phyloP scores from a whole-genome alignment of 176 grass and related monocot species.

The Tillandsia leiboldiana region DNA sequence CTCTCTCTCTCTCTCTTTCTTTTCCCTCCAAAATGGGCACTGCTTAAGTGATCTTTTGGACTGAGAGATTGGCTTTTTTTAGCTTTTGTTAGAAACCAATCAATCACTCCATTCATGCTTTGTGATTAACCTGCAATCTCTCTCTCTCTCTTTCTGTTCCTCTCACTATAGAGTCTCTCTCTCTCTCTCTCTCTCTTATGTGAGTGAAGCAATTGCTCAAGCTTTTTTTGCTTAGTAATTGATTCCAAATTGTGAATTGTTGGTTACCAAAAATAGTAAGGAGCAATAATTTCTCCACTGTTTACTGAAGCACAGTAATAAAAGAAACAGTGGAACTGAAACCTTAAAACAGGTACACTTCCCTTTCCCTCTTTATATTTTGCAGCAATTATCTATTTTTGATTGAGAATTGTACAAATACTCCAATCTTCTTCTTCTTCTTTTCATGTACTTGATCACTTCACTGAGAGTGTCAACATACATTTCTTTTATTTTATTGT shows the following conservation, averaged over 20 bases:
- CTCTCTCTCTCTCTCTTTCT: not conserved
- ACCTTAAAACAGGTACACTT: not conserved
- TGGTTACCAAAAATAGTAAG: not conserved
- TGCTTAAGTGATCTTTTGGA: constrained; percentile 8
- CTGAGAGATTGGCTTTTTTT: not conserved
- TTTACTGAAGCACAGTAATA: not conserved
- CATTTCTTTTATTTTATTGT: too few relatives aligned
- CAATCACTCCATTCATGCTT: not conserved
- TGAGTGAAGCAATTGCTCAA: not conserved
- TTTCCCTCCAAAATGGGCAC: constrained; percentile 4
- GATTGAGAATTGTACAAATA: not conserved
- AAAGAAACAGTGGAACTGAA: not conserved
- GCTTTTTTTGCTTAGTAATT: not conserved
- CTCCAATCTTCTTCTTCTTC: too few relatives aligned
- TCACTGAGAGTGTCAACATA: too few relatives aligned
- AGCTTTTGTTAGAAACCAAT: constrained; percentile 3
- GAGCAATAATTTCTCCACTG: not conserved
- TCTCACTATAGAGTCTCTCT: not conserved
- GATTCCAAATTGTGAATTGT: not conserved
- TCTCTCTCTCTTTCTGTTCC: not conserved
- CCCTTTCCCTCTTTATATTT: not conserved
- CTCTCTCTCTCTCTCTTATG: not conserved
- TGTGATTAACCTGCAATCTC: not conserved
- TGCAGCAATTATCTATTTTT: not conserved
- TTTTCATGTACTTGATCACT: too few relatives aligned